Percentiles rank a stretch among this genome's conserved stretches.
These are phyloP conservation scores for Forsythia viridissima DNA, from an alignment of 257 asterid genomes.

Conservation along the genomic window DNA sequence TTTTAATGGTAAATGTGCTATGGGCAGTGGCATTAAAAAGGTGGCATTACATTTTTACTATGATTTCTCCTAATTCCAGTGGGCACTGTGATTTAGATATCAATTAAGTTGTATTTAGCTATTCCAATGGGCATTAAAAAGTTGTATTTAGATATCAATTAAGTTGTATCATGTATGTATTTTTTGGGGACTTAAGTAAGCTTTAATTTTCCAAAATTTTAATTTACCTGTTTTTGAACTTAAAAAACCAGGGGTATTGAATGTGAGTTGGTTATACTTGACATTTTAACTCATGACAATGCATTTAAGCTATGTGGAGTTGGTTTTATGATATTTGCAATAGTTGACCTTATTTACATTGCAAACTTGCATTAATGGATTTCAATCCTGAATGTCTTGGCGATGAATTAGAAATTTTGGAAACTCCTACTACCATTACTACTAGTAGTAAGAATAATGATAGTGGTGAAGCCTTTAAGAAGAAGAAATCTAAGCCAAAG, in stretches of 20 bases:
- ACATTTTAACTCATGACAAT: conserved; percentile 50
- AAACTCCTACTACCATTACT: too few species aligned
- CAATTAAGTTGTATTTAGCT: neutral
- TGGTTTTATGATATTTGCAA: conserved; percentile 2
- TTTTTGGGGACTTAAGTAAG: neutral
- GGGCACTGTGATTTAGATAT: neutral
- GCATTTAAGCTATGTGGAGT: conserved; percentile 32
- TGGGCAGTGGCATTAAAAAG: neutral
- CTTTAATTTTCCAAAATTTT: neutral
- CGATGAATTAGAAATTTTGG: too few species aligned
- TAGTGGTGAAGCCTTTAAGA: too few species aligned
- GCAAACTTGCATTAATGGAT: too few species aligned
- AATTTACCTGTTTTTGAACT: neutral
- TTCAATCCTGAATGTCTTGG: too few species aligned
- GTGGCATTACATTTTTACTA: too few species aligned
- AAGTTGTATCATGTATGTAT: neutral
- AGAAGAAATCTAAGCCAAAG: too few species aligned
- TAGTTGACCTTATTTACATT: too few species aligned
- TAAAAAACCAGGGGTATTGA: neutral
- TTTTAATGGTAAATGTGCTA: neutral
- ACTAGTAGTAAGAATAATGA: too few species aligned
- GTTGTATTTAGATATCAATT: too few species aligned
- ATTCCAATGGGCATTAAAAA: neutral
- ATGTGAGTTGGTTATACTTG: neutral
- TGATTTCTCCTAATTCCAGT: too few species aligned